Percentiles rank a stretch among this genome's conserved stretches.
Conservation (phyloP, 805 yeast genomes). For the Candida vartiovaarae region DNA sequence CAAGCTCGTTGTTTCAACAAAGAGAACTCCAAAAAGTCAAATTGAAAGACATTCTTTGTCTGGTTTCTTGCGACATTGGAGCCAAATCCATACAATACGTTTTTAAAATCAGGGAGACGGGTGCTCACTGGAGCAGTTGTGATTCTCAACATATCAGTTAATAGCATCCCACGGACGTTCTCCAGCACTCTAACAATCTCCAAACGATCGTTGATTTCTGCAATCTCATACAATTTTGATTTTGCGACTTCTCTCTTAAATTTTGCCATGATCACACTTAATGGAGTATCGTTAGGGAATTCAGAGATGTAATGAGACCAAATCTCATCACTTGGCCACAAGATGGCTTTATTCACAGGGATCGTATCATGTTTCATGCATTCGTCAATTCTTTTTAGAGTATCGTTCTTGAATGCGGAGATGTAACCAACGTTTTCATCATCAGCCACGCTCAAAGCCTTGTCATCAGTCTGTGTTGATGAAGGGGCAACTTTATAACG, state of each 20-base stretch:
- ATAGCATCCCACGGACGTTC: constrained; percentile 33
- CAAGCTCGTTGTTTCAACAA: constrained; percentile 1
- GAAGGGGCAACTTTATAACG: constrained; percentile 44
- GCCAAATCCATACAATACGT: constrained; percentile 49
- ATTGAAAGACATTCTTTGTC: constrained; percentile 52
- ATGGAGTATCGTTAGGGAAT: constrained; percentile 43
- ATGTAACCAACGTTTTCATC: constrained; percentile 39
- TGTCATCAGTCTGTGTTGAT: constrained; percentile 6
- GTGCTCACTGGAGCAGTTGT: constrained; percentile 57
- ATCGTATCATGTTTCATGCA: constrained; percentile 46
- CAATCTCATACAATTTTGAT: constrained; percentile 27
- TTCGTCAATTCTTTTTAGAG: constrained; percentile 36
- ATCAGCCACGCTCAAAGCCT: background rate
- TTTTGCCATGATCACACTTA: constrained; percentile 39
- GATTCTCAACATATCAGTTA: constrained; percentile 51
- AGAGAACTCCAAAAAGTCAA: constrained; percentile 18
- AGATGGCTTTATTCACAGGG: constrained; percentile 49
- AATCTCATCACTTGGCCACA: constrained; percentile 78
- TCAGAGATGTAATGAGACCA: constrained; percentile 60
- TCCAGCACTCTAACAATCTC: constrained; percentile 35
- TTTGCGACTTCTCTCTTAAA: constrained; percentile 35
- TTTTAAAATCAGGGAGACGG: constrained; percentile 34
- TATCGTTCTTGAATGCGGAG: constrained; percentile 41
- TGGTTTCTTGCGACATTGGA: constrained; percentile 24
- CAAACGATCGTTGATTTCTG: constrained; percentile 31